Percentiles rank a stretch among this genome's conserved stretches.
These are phyloP conservation scores for Ophiocytium majus DNA, from an alignment of 352 stramenopile species.

Conservation along the genomic window DNA sequence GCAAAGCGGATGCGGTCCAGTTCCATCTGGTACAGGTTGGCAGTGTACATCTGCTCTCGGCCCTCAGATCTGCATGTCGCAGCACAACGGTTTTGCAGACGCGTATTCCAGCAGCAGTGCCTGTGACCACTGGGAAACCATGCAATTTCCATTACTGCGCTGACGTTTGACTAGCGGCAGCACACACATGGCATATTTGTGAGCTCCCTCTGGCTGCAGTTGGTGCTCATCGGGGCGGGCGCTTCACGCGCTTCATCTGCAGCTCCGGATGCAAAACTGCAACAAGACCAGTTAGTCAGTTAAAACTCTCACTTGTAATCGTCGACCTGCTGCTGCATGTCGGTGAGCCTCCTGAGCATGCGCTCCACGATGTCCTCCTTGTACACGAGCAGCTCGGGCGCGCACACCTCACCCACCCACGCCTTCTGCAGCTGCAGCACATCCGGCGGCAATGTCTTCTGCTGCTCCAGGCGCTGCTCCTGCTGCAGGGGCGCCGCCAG, in stretches of 20 bases:
- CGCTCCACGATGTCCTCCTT: conserved; percentile 46
- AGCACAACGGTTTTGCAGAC: too few relatives aligned
- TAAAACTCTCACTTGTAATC: conserved; percentile 43
- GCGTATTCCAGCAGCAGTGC: too few relatives aligned
- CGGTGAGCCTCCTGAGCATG: conserved; percentile 38
- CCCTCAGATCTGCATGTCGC: conserved; percentile 13
- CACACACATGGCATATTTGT: too few relatives aligned
- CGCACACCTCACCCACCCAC: conserved; percentile 51
- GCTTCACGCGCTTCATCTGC: too few relatives aligned
- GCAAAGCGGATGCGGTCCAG: conserved; percentile 53
- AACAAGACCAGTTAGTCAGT: conserved; percentile 6
- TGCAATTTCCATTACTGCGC: too few relatives aligned
- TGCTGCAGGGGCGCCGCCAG: too few relatives aligned
- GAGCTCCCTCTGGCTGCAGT: too few relatives aligned
- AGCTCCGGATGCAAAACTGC: too few relatives aligned
- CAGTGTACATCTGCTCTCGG: conserved; percentile 49
- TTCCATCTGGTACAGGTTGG: conserved; percentile 58
- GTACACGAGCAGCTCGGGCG: conserved; percentile 47
- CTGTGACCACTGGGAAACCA: too few relatives aligned
- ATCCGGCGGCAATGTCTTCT: not conserved
- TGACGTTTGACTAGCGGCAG: too few relatives aligned
- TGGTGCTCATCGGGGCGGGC: too few relatives aligned
- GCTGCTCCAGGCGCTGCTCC: not conserved
- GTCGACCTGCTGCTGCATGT: conserved; percentile 42
- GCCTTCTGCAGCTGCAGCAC: conserved; percentile 3